phyloP scores from a whole-genome alignment of 495 filamentous ascomycete species.

The Paragyromitra xinjiangensis region DNA sequence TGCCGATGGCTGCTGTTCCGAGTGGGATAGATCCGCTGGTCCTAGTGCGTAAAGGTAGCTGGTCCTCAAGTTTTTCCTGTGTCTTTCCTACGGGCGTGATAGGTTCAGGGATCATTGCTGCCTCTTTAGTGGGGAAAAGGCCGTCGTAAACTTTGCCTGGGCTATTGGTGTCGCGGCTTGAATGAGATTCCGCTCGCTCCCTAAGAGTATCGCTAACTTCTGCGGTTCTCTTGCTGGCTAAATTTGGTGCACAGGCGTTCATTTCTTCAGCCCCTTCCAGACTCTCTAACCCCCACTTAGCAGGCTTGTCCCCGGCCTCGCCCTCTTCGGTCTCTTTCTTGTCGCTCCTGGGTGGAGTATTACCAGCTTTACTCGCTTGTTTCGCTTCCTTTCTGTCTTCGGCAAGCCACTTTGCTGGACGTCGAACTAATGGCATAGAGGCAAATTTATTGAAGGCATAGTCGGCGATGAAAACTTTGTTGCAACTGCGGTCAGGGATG shows the following conservation, averaged over 20 bases:
- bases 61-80: neutral
- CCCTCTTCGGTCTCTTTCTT: neutral
- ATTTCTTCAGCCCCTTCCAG: neutral
- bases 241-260: neutral
- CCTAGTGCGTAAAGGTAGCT: neutral
- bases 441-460: constrained; percentile 37
- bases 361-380: neutral
- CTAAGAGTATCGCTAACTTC: neutral
- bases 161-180: too few species aligned
- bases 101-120: neutral
- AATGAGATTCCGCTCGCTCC: neutral
- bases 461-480: constrained; percentile 30
- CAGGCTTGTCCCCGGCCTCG: neutral
- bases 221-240: neutral
- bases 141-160: neutral
- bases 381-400: neutral
- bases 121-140: neutral
- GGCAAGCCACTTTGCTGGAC: constrained; percentile 9
- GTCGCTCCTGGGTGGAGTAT: neutral
- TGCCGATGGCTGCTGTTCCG: neutral
- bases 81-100: neutral
- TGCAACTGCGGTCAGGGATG: constrained; percentile 22
- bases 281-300: neutral
- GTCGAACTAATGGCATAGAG: constrained; percentile 14
- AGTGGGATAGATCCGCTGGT: neutral